A percentile compares a stretch with the other conserved stretches of the same genome.
phyloP scores from a whole-genome alignment of 176 grass and related monocot genomes.

The Ampelocalamus luodianensis region DNA sequence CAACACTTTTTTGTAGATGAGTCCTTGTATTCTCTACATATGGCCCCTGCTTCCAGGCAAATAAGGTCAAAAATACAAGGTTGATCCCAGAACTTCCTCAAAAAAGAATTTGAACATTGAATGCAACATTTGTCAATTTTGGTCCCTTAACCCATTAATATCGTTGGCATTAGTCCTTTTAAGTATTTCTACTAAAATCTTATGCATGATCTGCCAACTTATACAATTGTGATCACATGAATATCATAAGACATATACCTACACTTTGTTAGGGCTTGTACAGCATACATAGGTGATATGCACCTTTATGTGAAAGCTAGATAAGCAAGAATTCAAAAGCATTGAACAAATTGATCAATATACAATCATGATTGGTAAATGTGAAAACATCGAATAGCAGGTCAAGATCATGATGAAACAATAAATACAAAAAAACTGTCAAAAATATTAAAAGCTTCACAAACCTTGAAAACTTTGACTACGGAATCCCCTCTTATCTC shows the following conservation, averaged over 20 bases:
- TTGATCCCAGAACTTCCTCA: not conserved
- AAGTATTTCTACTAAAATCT: not conserved
- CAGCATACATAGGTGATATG: constrained; percentile 11
- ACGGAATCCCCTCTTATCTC: constrained; percentile 46
- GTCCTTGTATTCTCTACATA: constrained; percentile 65
- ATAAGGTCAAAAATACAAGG: constrained; percentile 17
- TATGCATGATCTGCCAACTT: not conserved
- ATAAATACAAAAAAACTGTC: not conserved
- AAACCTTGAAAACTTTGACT: constrained; percentile 61
- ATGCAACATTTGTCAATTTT: constrained; percentile 11
- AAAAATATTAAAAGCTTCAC: not conserved
- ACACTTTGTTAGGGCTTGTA: constrained; percentile 19
- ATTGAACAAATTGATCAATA: not conserved
- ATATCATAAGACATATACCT: constrained; percentile 6
- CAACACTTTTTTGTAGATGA: constrained; percentile 69
- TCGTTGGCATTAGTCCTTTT: not conserved
- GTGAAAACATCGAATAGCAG: not conserved
- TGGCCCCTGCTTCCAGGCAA: constrained; percentile 66
- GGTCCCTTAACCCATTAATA: not conserved
- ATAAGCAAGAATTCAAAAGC: not conserved
- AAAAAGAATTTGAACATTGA: not conserved
- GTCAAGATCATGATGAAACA: not conserved
- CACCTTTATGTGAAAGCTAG: not conserved
- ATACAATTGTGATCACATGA: not conserved
- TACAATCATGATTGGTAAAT: not conserved